These are phyloP conservation scores for Alliaria petiolata DNA, from an alignment of 345 rosid species.

Conservation along the genomic window DNA sequence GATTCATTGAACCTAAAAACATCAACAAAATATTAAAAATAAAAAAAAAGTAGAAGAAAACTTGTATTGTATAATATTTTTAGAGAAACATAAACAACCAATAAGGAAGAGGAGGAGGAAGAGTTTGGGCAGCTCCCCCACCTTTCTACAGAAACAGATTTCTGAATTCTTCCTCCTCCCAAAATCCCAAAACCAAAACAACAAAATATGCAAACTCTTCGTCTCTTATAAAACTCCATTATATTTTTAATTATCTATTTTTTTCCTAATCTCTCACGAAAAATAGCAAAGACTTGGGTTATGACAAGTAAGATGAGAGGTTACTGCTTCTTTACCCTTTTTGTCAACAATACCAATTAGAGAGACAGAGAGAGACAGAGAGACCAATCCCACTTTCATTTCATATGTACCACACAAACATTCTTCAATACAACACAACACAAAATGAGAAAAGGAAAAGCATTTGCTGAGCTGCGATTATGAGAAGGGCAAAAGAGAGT, in stretches of 20 bases:
- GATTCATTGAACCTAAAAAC: conserved; percentile 25
- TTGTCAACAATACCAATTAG: not conserved
- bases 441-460: not conserved
- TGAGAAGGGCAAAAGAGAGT: not conserved
- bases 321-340: conserved; percentile 10
- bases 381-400: not conserved
- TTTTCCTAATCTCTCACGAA: not conserved
- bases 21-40: not conserved
- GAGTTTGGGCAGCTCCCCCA: conserved; percentile 1
- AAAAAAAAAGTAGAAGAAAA: too few species aligned
- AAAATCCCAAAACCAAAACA: conserved; percentile 3
- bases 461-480: not conserved
- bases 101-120: conserved; percentile 12
- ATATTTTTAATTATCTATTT: not conserved
- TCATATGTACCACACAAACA: not conserved
- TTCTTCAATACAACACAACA: not conserved
- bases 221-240: conserved; percentile 5
- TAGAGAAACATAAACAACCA: conserved; percentile 14
- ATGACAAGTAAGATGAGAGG: conserved; percentile 23
- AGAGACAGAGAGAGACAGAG: too few species aligned
- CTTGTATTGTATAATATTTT: not conserved
- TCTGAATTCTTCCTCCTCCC: conserved; percentile 19
- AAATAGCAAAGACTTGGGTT: conserved; percentile 30
- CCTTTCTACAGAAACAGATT: not conserved
- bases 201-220: not conserved